Evolutionary conservation across 257 asterid genomes (phyloP).

Genomic region (Nicotiana attenuata): DNA sequence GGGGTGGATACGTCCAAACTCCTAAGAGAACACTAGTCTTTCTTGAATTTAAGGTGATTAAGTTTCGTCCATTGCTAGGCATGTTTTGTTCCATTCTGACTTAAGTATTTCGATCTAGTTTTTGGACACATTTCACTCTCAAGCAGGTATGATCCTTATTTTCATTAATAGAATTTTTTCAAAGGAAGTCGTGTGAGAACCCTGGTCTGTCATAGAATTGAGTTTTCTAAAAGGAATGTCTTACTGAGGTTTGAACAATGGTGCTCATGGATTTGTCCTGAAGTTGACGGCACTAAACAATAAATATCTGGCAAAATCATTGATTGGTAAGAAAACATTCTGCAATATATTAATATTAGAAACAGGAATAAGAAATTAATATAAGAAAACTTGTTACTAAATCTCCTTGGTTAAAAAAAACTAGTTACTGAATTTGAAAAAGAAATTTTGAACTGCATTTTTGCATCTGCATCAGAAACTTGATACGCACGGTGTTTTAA

Average conservation of each 20-base stretch:
- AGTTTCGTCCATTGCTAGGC: background rate
- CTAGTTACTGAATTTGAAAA: background rate
- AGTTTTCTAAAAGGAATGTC: background rate
- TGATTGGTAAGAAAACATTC: background rate
- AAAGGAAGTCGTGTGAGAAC: background rate
- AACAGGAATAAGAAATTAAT: background rate
- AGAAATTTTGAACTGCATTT: background rate
- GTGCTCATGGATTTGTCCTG: background rate
- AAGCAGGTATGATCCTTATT: background rate
- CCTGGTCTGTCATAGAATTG: background rate
- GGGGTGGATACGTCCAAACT: background rate
- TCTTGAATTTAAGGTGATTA: background rate
- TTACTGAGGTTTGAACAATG: background rate
- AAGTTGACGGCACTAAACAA: background rate
- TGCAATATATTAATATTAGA: background rate
- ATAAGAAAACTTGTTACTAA: background rate
- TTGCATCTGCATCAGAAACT: background rate
- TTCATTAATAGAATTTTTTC: background rate
- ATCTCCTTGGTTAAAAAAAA: background rate
- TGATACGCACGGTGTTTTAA: background rate
- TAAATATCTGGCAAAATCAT: background rate
- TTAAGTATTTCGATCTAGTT: background rate
- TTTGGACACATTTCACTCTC: background rate
- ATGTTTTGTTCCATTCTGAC: background rate
- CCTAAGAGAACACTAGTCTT: background rate